A percentile compares a stretch with the other conserved stretches of the same genome.
Evolutionary conservation across 2,329 filamentous ascomycete species (phyloP).

Genomic region (Claviceps quebecensis): DNA sequence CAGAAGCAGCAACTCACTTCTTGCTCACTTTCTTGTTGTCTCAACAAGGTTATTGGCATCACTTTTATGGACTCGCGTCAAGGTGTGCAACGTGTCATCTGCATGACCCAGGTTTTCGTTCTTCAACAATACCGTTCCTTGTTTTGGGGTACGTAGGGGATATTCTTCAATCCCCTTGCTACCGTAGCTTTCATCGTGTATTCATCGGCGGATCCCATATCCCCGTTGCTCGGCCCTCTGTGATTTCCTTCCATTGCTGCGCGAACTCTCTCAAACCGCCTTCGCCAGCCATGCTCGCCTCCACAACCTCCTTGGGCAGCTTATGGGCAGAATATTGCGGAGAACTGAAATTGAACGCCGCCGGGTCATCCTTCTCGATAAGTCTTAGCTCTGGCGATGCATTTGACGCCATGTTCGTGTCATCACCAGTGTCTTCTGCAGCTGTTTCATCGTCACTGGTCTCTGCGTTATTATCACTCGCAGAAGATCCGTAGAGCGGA

Average conservation of each 20-base stretch:
- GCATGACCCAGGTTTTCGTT: not conserved
- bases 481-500: constrained; percentile 36
- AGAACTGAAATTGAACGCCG: constrained; percentile 73
- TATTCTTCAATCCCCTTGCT: constrained; percentile 2
- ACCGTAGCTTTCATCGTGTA: not conserved
- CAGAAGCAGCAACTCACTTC: constrained; percentile 7
- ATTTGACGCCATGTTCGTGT: constrained; percentile 34
- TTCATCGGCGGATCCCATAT: constrained; percentile 24
- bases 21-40: constrained; percentile 3
- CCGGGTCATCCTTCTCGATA: constrained; percentile 71
- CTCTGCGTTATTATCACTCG: constrained; percentile 15
- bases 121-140: not conserved
- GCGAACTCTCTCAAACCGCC: constrained; percentile 73
- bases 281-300: constrained; percentile 51
- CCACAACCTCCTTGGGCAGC: constrained; percentile 81
- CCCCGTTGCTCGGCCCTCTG: constrained; percentile 24
- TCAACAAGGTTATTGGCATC: not conserved
- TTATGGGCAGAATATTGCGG: constrained; percentile 92
- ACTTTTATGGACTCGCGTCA: not conserved
- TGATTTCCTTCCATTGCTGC: constrained; percentile 54
- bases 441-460: constrained; percentile 22
- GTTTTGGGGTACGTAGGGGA: not conserved
- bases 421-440: constrained; percentile 25
- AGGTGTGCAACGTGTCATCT: not conserved
- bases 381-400: constrained; percentile 68